These are phyloP conservation scores for Tagetes erecta DNA, from an alignment of 129 eudicot species.

Conservation along the genomic window DNA sequence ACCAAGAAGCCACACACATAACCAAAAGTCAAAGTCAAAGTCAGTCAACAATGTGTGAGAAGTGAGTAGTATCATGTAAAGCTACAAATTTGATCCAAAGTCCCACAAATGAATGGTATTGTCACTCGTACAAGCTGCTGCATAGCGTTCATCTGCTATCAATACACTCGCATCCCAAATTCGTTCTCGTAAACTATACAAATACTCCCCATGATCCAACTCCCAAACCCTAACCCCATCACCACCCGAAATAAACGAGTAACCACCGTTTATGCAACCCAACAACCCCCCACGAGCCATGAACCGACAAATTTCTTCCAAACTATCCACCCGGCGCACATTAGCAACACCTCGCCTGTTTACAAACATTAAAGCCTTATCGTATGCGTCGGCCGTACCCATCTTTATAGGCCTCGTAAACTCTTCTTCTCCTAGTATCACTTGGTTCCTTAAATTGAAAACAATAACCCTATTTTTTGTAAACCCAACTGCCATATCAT, in stretches of 20 bases:
- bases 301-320: constrained; percentile 60
- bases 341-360: constrained; percentile 58
- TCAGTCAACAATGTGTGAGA: not conserved
- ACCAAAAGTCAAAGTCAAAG: not conserved
- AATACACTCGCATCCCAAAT: constrained; percentile 51
- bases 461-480: constrained; percentile 58
- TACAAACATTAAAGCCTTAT: constrained; percentile 45
- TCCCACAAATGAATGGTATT: constrained; percentile 74
- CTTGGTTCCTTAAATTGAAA: constrained; percentile 53
- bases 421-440: constrained; percentile 56
- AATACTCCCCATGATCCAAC: constrained; percentile 48
- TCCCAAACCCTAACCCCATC: constrained; percentile 68
- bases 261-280: constrained; percentile 66
- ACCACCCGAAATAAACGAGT: constrained; percentile 46
- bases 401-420: constrained; percentile 44
- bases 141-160: constrained; percentile 49
- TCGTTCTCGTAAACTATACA: constrained; percentile 61
- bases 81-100: constrained; percentile 47
- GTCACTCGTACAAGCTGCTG: constrained; percentile 57
- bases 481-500: constrained; percentile 63
- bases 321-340: constrained; percentile 43
- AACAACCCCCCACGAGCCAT: constrained; percentile 41
- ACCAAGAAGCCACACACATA: constrained; percentile 10
- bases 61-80: not conserved
- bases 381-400: constrained; percentile 53